Evolutionary conservation across 2,329 filamentous ascomycete genomes (phyloP), one percentile per base, ranked within the genome.

Genomic region (Beauveria asiatica): DNA sequence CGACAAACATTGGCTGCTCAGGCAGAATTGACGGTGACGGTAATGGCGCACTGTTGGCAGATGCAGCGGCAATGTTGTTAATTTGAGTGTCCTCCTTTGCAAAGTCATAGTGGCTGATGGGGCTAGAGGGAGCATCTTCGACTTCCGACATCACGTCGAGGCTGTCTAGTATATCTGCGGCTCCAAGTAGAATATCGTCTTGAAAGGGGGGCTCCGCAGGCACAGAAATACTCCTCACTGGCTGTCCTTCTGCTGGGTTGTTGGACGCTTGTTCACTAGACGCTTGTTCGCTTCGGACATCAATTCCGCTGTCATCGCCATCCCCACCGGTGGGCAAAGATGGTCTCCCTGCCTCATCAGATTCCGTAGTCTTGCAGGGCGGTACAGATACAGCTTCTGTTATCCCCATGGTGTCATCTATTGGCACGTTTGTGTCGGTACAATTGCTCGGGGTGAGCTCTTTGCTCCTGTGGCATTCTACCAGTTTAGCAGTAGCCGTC

Each of bases 221-320:
- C 23, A 23, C 30, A 19, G 44, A 13, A 41, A 21, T 11, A 30
- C 30, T 19, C 16, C 19, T 39, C 45, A 21, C 21, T 19, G 23
- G n/a, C 7, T 5, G 55, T 50, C 23, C 27, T 16, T 59, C 51
- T 16, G 46, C 46, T 45, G 19, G 48, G 25, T 52, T 48, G 19
- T 39, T 52, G 7, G 48, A 30, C 17, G 57, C 30, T 44, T 48
- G 50, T 39, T 60, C 44, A 37, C 46, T 52, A 21, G 56, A 41
- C 21, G 57, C 30, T 42, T 48, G 50, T 19, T 60, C 44, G 19
- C 42, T 54, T 48, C 51, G 50, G 25, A 61, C 51, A 25, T 61
- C 59, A 23, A 56, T 61, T 17, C 52, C 52, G 23, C 59, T 61
- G 27, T 56, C 59, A 21, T 57, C 37, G 1, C 37, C 44, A 39